Base-by-base conservation (phyloP, 768 basidiomycete genomes). In the Tylopilus vinaceipallidus region DNA sequence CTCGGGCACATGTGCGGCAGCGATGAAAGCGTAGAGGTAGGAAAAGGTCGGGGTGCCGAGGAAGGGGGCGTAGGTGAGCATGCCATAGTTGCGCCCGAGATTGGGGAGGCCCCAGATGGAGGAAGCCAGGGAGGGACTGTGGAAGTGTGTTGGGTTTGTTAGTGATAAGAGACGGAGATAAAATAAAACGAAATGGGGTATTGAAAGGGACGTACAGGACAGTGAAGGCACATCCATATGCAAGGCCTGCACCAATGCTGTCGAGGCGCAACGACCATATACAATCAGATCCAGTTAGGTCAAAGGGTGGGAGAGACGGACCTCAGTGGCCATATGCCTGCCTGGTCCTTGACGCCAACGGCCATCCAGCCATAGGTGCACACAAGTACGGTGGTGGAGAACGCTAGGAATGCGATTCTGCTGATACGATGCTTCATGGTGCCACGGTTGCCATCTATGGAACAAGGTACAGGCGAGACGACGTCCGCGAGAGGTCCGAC, bases 21-120 rank as follows among this genome's bases (percentile, higher is more conserved):
- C 77, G 40, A 88, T 61, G 55, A 84, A 81, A 13, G 90, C 90
- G 52, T 90, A 92, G 0, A 91, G 61, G 64, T 88, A 91, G 3
- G 90, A 89, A 63, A 90, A 91, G 0, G 81, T 30, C 2, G 87
- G 80, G 0, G 88, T 89, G 6, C 88, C 89, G 22, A 82, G 64
- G 64, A 91, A 86, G 5, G 88, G 84, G 0, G 88, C 82, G 56
- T 88, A 89, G 41, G 84, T 81, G 48, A 89, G 60, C 32, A 88
- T 66, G 22, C 88, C 88, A 51, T 81, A 91, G 65, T 92, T 92
- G 49, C 90, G 80, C 9, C 82, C 90, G 5, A 84, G 70, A 53
- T 88, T 77, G n/a, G 73, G 60, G 23, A 76, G 63, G 12, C 90
- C 90, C 86, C 88, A 92, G 20, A 86, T 73, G 1, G 84, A 75